Conservation (phyloP, 192 early-diverging fungal genomes). For the Tieghemiomyces parasiticus region DNA sequence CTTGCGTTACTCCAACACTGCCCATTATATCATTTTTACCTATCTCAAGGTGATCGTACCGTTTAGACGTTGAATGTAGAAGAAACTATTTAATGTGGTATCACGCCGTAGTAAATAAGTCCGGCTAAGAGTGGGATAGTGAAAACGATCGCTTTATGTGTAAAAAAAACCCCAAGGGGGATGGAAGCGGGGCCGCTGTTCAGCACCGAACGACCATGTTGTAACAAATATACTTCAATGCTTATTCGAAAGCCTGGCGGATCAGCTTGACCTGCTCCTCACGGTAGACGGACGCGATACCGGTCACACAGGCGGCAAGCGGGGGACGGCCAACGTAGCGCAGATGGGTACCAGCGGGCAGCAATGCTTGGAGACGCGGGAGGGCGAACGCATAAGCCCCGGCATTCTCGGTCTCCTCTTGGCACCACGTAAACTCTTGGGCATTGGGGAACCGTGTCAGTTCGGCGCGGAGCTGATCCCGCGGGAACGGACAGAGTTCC, state of each 20-base stretch:
- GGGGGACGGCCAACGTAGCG: constrained; percentile 58
- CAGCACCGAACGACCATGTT: too few relatives aligned
- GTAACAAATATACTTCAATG: too few relatives aligned
- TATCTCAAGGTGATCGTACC: too few relatives aligned
- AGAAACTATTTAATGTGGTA: too few relatives aligned
- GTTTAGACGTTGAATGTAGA: too few relatives aligned
- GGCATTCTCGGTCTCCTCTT: constrained; percentile 91
- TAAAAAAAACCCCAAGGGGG: too few relatives aligned
- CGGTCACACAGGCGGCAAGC: constrained; percentile 66
- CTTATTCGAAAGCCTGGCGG: constrained; percentile 31
- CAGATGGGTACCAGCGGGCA: constrained; percentile 35
- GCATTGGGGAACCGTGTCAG: constrained; percentile 47
- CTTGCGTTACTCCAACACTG: too few relatives aligned
- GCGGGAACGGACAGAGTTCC: constrained; percentile 87
- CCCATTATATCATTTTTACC: too few relatives aligned
- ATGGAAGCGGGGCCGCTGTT: too few relatives aligned
- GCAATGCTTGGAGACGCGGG: constrained; percentile 61
- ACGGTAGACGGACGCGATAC: constrained; percentile 51
- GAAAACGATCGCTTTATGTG: too few relatives aligned
- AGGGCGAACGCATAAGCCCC: constrained; percentile 79
- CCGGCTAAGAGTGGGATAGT: too few relatives aligned
- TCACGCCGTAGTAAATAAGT: too few relatives aligned
- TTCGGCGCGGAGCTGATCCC: constrained; percentile 40
- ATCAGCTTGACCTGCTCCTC: constrained; percentile 46
- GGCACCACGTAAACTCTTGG: constrained; percentile 56